A percentile compares a stretch with the other conserved stretches of the same genome.
phyloP scores from a whole-genome alignment of 2,329 filamentous ascomycete genomes.

The Botrytis pseudocinerea region DNA sequence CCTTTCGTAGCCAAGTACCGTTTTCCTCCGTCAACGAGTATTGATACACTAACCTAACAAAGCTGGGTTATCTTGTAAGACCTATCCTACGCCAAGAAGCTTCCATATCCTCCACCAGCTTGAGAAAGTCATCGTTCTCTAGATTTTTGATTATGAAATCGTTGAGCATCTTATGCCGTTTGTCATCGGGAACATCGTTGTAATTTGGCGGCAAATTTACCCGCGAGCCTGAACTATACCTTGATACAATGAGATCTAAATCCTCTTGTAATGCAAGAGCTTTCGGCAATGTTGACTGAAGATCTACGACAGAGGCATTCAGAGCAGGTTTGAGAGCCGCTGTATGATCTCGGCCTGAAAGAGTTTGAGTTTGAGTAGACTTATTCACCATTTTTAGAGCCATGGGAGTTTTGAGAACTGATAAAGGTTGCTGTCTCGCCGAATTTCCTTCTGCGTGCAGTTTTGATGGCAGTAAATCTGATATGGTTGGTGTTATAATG shows the following conservation, averaged over 20 bases:
- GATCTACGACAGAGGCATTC: not conserved
- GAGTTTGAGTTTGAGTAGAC: conserved; percentile 38
- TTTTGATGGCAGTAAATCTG: conserved; percentile 31
- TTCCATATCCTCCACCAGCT: conserved; percentile 52
- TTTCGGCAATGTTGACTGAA: not conserved
- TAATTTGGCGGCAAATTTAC: conserved; percentile 4
- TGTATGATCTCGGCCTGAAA: conserved; percentile 30
- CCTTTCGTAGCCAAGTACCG: not conserved
- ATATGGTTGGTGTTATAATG: conserved; percentile 24
- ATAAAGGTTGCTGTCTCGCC: conserved; percentile 26
- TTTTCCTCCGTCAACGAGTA: not conserved
- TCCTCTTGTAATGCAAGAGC: not conserved
- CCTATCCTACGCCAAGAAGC: conserved; percentile 50
- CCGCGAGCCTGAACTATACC: not conserved
- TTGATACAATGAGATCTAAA: conserved; percentile 6
- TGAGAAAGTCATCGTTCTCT: conserved; percentile 50
- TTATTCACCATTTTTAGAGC: conserved; percentile 36
- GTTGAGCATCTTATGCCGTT: conserved; percentile 47
- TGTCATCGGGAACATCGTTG: conserved; percentile 40
- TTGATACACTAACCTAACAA: not conserved
- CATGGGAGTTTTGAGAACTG: conserved; percentile 20
- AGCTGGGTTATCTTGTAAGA: conserved; percentile 42
- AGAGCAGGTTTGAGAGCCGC: not conserved
- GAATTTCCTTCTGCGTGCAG: not conserved
- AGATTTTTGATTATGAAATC: conserved; percentile 53